Conservation (phyloP, 257 asterid genomes). For the Eustoma russellianum region DNA sequence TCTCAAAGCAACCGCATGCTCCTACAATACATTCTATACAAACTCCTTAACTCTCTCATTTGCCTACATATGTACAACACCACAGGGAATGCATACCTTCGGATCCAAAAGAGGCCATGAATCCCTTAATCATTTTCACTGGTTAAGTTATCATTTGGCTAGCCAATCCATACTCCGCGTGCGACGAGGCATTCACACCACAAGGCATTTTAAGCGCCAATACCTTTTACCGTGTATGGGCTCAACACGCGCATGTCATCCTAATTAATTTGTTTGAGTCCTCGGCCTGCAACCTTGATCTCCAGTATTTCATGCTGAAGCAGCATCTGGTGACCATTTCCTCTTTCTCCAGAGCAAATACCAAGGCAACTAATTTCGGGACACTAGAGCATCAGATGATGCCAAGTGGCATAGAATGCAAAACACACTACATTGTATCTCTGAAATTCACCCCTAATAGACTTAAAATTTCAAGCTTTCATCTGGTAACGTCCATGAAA, state of each 20-base stretch:
- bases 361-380: constrained; percentile 1
- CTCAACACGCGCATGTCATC: too few species aligned
- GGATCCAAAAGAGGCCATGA: constrained; percentile 5
- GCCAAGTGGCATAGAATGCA: not conserved
- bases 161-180: not conserved
- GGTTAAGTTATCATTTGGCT: not conserved
- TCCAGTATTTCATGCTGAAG: too few species aligned
- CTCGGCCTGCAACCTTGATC: too few species aligned
- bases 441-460: constrained; percentile 51
- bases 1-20: not conserved
- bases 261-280: too few species aligned
- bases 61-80: constrained; percentile 23
- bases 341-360: constrained; percentile 3
- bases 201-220: too few species aligned
- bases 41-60: constrained; percentile 15
- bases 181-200: too few species aligned
- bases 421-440: not conserved
- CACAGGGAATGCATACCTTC: constrained; percentile 2
- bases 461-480: constrained; percentile 54
- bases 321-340: too few species aligned
- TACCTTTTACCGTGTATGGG: too few species aligned
- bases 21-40: constrained; percentile 18
- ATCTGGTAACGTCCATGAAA: constrained; percentile 88
- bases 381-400: not conserved
- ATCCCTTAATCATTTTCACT: not conserved